Conservation (phyloP, 2,329 filamentous ascomycete genomes). For the Diplodia corticola region DNA sequence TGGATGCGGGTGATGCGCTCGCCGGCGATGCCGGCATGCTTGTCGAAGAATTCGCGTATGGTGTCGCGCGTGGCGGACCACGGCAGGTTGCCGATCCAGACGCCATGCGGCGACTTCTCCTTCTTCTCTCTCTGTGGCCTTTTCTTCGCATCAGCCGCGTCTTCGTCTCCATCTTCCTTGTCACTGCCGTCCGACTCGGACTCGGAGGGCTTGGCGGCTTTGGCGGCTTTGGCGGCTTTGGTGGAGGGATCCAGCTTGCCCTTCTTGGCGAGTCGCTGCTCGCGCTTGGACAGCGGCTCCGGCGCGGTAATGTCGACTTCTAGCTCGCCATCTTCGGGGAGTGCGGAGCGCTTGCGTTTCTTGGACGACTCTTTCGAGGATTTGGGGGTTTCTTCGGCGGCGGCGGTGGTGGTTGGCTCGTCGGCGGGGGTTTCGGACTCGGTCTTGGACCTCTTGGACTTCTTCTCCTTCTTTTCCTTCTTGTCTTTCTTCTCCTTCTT, state of each 20-base stretch:
- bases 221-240: conserved; percentile 24
- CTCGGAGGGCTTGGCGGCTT: conserved; percentile 24
- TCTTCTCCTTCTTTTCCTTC: conserved; percentile 28
- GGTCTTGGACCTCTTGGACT: conserved; percentile 13
- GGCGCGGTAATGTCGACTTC: conserved; percentile 88
- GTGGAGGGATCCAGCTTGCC: conserved; percentile 54
- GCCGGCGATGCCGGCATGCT: conserved; percentile 59
- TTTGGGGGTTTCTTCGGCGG: conserved; percentile 24
- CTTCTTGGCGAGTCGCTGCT: conserved; percentile 86
- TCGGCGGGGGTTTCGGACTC: conserved; percentile 10
- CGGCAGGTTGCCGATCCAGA: conserved; percentile 97
- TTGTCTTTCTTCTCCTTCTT: conserved; percentile 27
- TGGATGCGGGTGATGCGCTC: conserved; percentile 81
- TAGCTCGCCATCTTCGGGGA: conserved; percentile 59
- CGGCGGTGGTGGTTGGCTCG: neutral
- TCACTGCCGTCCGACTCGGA: conserved; percentile 39
- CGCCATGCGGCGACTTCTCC: conserved; percentile 73
- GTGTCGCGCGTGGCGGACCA: conserved; percentile 75
- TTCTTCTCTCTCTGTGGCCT: conserved; percentile 29
- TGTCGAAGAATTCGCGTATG: conserved; percentile 76
- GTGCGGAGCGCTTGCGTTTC: conserved; percentile 60
- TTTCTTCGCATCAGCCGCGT: conserved; percentile 21
- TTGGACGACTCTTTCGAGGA: conserved; percentile 21
- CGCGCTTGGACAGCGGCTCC: conserved; percentile 93
- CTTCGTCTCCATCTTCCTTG: conserved; percentile 31